Conservation (phyloP, 306 rosid genomes). For the Quercus alba region DNA sequence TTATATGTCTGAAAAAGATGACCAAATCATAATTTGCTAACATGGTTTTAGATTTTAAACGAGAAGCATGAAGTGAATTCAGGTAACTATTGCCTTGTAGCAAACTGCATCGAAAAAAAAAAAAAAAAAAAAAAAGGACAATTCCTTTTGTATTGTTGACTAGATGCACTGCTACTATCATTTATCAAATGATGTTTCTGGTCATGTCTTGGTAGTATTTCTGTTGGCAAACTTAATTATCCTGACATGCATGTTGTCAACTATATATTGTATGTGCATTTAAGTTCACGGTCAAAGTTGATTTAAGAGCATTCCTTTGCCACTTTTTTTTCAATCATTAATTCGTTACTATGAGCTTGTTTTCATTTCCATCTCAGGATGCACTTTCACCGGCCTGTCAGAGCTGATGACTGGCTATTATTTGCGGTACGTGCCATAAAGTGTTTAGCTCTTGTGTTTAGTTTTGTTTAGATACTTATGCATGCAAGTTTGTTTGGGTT, state of each 20-base stretch:
- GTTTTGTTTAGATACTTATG: slow-evolving; percentile 24
- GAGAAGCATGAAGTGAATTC: background rate
- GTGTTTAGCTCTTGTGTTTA: background rate
- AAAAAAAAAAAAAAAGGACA: background rate
- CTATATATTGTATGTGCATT: background rate
- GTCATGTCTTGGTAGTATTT: background rate
- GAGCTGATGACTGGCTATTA: slow-evolving; percentile 92
- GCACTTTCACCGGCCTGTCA: slow-evolving; percentile 86
- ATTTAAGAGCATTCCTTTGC: background rate
- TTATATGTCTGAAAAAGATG: background rate
- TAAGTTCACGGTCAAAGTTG: background rate
- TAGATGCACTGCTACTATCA: background rate
- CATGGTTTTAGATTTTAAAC: background rate
- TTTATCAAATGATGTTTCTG: background rate
- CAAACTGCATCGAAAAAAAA: background rate
- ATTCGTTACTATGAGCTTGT: background rate
- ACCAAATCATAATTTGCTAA: background rate
- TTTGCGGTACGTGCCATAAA: slow-evolving; percentile 57
- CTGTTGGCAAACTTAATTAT: background rate
- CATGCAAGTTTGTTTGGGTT: background rate
- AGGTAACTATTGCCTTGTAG: background rate
- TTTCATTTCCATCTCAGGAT: slow-evolving; percentile 46
- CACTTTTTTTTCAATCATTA: background rate
- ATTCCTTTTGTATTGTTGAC: background rate
- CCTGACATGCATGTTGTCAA: background rate